Evolutionary conservation across 768 basidiomycete species (phyloP), one percentile per base, ranked within the genome.

Genomic region (Rhizopogon vulgaris): DNA sequence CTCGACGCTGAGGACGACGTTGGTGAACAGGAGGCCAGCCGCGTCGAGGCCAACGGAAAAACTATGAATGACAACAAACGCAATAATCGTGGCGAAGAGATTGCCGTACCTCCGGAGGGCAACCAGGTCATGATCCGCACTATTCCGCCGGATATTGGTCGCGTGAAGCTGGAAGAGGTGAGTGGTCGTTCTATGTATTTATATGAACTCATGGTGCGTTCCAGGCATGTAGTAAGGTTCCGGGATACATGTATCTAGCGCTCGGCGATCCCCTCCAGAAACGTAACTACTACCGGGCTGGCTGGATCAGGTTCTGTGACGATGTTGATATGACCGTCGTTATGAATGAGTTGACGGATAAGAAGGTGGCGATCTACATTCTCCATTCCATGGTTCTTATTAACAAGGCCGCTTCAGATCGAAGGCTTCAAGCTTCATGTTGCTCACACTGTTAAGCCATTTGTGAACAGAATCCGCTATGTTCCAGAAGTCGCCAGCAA

Each of bases 91-190:
- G 84, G 80, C 6, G 85, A 91, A 63, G 90, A 93, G 63, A 67
- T 80, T 52, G 80, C 82, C 51, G 84, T 80, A 22, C 71, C 75
- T 38, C 80, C 87, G 14, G 89, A 92, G 60, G 90, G 88, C 22
- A 90, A 90, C 59, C 87, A 96, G 63, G 84, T 96, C 51, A 93
- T 94, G 82, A 94, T 96, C 63, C 84, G 93, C 53, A 94, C 92
- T 15, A 93, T 96, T 57, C 93, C 93, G 42, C 93, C 94, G 24
- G 90, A 93, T 58, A 93, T 94, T 60, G 89, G 90, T 28, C 84
- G 94, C 32, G 72, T 87, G 45, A 93, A 91, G 62, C 76, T 97
- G 34, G 94, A 97, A 73, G 89, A 91, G 69, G 93, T 94, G 53
- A 52, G 79, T 38, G 28, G 2, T 28, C 11, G 41, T 48, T 49